Evolutionary conservation across 2,329 filamentous ascomycete species (phyloP), one percentile per base, ranked within the genome.

Genomic region (Hortaea sp.): DNA sequence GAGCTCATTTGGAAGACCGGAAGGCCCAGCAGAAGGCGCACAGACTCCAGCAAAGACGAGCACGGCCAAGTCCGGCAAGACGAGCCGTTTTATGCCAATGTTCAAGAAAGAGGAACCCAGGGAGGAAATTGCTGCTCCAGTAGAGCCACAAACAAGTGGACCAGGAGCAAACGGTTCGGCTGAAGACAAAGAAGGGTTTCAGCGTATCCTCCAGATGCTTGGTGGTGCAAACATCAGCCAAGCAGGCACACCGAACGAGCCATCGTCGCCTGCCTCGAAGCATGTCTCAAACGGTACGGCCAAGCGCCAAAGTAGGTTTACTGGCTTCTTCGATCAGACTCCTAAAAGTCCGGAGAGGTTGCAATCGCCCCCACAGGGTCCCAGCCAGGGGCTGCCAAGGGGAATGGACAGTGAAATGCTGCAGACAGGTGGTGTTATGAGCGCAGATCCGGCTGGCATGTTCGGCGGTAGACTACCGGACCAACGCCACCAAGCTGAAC

Each of bases 71-170:
- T n/a, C 75, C 28, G 28, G 75, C 28, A 89, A 90, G 60, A 78
- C 85, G 5, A 95, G 89, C 9, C 77, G 88, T 45, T 95, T 95
- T 62, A 88, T 88, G 43, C 87, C 84, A 3, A 85, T 95, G 61
- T 73, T 74, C 51, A 66, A 69, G 43, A 68, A 71, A 43, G 55
- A 57, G 7, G 54, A 57, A 42, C 44, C 51, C 13, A 52, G 41
- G 12, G 50, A 51, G 28, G 43, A 51, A 12, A 13, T 40, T 12
- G 34, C 49, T 30, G 48, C 56, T 27, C 42, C 49, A 9, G 51
- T 53, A 27, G 42, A 54, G 35, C 27, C 44, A 42, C 46, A 45
- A 51, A 43, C 53, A 42, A 53, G 64, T 45, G 59, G 48, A 39
- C 57, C 56, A 44, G 42, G 52, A 4, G 51, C 59, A 7, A 62